Evolutionary conservation across 345 rosid genomes (phyloP), one percentile per base, ranked within the genome.

Genomic region (Salix dunnii): DNA sequence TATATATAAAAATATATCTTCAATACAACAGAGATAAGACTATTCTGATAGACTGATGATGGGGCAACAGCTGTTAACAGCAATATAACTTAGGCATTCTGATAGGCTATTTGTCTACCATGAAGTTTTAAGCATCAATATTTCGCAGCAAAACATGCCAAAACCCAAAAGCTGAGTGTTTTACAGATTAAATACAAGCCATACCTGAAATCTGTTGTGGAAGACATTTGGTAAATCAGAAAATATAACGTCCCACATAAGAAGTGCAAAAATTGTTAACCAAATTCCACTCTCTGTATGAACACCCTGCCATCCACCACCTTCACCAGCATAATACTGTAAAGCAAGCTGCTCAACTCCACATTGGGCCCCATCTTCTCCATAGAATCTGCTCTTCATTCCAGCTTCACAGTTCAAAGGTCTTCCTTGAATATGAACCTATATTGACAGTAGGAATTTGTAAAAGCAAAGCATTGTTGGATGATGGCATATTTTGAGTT

Each of bases 331-430:
- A 86, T 93, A 95, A 82, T 90, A 89, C 77, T 91, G 93, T 86
- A 95, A 85, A 60, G 97, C 97, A 25, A 95, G 98, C 89, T 91
- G 90, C 85, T 95, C 99, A 2, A 93, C 98, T 81, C 97, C 98
- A 75, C 97, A 93, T 72, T 90, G 96, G 74, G 91, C 91, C 38
- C 94, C 97, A 65, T 91, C 96, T 79, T 91, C 92, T 72, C 97
- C 99, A 83, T 90, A 89, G 81, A 91, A 95, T 83, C 92, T 84
- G 86, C 86, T 95, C 80, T 90, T 93, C 84, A 78, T 78, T 61
- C 97, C 98, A 67, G 82, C 68, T 87, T 93, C 93, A 85, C 90
- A 75, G 78, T 91, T 93, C 90, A 95, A 49, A 74, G 99, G 96
- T 75, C 94, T 90, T 74, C 99, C 99, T 76, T 82, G 92, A 80